Evolutionary conservation across 1,284 basidiomycete species (phyloP).

Genomic region (Gomphus bonarii): DNA sequence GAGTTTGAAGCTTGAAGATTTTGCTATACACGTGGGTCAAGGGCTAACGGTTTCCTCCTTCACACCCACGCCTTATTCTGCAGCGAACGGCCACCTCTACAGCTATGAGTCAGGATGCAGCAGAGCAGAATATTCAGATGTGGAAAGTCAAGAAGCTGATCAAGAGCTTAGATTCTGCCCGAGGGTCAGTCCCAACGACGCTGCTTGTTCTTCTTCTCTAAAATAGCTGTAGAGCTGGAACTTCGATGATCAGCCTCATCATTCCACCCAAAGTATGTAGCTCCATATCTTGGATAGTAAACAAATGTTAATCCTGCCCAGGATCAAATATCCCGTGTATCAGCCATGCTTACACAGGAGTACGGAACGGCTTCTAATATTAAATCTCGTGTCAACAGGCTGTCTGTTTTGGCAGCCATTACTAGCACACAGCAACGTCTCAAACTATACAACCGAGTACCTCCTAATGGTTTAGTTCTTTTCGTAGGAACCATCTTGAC

Average conservation of each 20-base stretch:
- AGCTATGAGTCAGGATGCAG: conserved; percentile 59
- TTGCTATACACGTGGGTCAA: conserved; percentile 4
- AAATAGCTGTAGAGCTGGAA: conserved; percentile 63
- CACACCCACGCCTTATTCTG: neutral
- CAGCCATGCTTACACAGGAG: conserved; percentile 95
- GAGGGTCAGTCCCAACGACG: conserved; percentile 51
- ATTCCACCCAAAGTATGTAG: conserved; percentile 77
- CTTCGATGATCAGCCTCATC: conserved; percentile 98
- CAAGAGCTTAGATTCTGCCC: conserved; percentile 85
- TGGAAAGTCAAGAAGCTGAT: conserved; percentile 99
- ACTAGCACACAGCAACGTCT: conserved; percentile 98
- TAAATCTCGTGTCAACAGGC: conserved; percentile 97
- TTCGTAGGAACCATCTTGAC: conserved; percentile 98
- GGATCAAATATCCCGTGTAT: conserved; percentile 94
- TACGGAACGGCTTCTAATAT: conserved; percentile 98
- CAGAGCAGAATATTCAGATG: conserved; percentile 86
- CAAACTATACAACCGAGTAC: conserved; percentile 93
- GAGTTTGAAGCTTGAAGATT: neutral
- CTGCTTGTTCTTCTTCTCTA: conserved; percentile 2
- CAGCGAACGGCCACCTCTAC: neutral
- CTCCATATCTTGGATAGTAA: neutral
- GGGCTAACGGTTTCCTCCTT: neutral
- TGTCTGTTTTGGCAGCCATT: conserved; percentile 96
- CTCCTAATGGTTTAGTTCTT: conserved; percentile 93
- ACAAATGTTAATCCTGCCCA: conserved; percentile 22